Evolutionary conservation across 192 early-diverging fungal genomes (phyloP), one percentile per base, ranked within the genome.

Genomic region (Phlyctochytrium bullatum): DNA sequence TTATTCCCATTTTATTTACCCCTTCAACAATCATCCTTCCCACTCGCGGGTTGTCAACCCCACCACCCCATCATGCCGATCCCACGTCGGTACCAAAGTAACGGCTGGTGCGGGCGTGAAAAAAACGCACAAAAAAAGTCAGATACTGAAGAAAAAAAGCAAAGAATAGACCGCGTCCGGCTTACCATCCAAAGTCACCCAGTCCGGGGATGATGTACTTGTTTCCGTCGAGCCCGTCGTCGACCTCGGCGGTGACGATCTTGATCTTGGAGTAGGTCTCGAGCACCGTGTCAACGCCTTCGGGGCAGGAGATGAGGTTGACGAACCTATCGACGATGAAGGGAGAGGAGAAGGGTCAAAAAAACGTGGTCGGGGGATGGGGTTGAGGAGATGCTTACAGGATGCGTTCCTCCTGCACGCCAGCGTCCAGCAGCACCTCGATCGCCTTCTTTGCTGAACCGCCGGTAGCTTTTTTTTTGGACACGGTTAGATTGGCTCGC

Each of bases 381-480:
- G 6, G 54, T 57, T 25, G 27, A 57, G 27, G 20, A 6, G 51
- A 3, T 62, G 54, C 23, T 67, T 51, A 72, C 53, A 79, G 36
- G 50, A 95, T 95, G 29, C 85, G 79, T 33, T 94, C 90, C 73
- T 97, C 91, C 34, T 77, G 73, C 16, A 97, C 95, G 27, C 88
- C 90, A 56, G 90, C 80, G 58, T 92, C 89, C 4, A 94, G 76
- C 71, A 97, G 81, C 0, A 91, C 91, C 83, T 97, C 86, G 30
- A 95, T 87, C 34, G 93, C 93, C 75, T 95, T 92, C 72, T 90
- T 91, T 3, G 93, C 95, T 29, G 93, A 94, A 33, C 95, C 95
- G 23, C 95, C 95, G 31, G 95, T 97, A 16, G 93, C 93, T 88
- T 76, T 25, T 54, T 24, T n/a, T 56, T 60, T 54, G 61, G 57